phyloP scores from a whole-genome alignment of 2,329 filamentous ascomycete genomes.

The Arthrocladium fulminans region DNA sequence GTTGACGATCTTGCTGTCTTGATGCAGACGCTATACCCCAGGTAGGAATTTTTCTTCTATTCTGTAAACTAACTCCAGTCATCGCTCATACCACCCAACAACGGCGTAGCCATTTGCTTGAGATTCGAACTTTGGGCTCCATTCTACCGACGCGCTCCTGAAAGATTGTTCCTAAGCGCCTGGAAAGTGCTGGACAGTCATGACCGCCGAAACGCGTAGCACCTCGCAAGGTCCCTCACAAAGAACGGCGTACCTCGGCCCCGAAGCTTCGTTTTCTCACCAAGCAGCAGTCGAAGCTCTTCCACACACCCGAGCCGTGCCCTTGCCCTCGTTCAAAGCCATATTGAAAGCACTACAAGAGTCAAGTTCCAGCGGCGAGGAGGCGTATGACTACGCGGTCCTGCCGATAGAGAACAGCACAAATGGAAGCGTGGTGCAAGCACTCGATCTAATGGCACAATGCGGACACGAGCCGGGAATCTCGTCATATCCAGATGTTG shows the following conservation, averaged over 20 bases:
- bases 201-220: neutral
- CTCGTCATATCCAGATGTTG: constrained; percentile 54
- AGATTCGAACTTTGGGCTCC: too few relatives aligned
- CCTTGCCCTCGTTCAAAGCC: constrained; percentile 15
- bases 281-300: constrained; percentile 42
- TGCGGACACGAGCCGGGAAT: constrained; percentile 34
- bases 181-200: neutral
- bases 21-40: too few relatives aligned
- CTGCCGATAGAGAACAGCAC: constrained; percentile 95
- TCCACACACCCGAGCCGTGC: constrained; percentile 6
- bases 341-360: constrained; percentile 45
- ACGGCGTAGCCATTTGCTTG: too few relatives aligned
- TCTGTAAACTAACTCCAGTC: too few relatives aligned
- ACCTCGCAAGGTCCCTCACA: neutral
- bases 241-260: constrained; percentile 49
- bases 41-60: too few relatives aligned
- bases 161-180: too few relatives aligned
- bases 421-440: constrained; percentile 85
- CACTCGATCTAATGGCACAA: constrained; percentile 81
- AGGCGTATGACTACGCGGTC: constrained; percentile 61
- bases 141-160: too few relatives aligned
- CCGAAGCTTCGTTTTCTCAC: constrained; percentile 59
- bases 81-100: too few relatives aligned
- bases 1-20: too few relatives aligned
- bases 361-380: constrained; percentile 44